These are phyloP conservation scores for Aspergillus fijiensis DNA, from an alignment of 2,329 filamentous ascomycete species.

Conservation along the genomic window DNA sequence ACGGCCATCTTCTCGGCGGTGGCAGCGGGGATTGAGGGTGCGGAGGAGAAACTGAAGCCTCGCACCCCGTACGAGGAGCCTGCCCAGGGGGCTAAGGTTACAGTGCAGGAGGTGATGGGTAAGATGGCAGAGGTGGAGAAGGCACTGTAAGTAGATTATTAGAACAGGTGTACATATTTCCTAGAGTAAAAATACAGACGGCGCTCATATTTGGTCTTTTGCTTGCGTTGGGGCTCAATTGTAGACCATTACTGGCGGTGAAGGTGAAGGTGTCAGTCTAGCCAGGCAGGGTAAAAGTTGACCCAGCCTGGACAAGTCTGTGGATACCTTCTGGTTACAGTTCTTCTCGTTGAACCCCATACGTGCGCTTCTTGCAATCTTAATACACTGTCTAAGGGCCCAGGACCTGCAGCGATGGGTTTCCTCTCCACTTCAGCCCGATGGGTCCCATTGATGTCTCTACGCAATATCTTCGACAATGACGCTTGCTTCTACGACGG, in stretches of 20 bases:
- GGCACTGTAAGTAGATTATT: conserved; percentile 1
- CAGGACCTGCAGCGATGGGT: not conserved
- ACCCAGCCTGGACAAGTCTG: not conserved
- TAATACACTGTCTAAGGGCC: not conserved
- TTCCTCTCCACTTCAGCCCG: not conserved
- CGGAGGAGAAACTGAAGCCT: conserved; percentile 58
- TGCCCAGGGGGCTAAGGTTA: conserved; percentile 45
- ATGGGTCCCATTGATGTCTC: not conserved
- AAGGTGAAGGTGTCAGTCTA: not conserved
- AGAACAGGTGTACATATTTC: not conserved
- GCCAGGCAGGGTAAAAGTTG: not conserved
- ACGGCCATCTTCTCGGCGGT: conserved; percentile 60
- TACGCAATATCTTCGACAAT: not conserved
- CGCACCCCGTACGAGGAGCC: conserved; percentile 61
- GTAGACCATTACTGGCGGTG: not conserved
- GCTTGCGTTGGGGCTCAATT: not conserved
- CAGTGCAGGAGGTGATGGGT: conserved; percentile 42
- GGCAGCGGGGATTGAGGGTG: conserved; percentile 59
- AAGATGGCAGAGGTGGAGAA: conserved; percentile 45
- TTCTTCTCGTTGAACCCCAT: not conserved
- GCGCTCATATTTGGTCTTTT: not conserved
- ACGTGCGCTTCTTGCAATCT: not conserved
- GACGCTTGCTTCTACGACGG: not conserved
- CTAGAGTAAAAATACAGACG: not conserved
- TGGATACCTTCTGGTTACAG: not conserved